Evolutionary conservation across 495 filamentous ascomycete genomes (phyloP).

Genomic region (Tuber umbilicatum): DNA sequence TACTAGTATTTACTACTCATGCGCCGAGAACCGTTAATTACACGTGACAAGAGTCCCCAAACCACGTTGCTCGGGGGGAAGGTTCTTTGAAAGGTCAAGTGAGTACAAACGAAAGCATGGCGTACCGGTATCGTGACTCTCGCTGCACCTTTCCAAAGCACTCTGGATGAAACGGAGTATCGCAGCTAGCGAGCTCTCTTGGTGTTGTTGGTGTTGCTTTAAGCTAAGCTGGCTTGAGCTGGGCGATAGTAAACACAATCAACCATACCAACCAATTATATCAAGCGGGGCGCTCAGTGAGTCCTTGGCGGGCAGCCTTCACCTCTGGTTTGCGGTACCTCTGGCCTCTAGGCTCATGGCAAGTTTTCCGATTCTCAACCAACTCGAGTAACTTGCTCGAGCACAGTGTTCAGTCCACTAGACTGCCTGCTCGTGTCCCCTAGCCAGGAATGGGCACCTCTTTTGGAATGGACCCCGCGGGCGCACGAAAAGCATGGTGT

Average conservation of each 20-base stretch:
- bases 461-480: no score
- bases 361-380: no score
- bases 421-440: no score
- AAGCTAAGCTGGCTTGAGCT: background rate
- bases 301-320: no score
- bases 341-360: no score
- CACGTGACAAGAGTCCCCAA: background rate
- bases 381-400: no score
- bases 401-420: no score
- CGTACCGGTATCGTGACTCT: background rate
- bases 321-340: no score
- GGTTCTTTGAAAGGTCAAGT: background rate
- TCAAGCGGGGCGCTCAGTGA: background rate
- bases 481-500: no score
- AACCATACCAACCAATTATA: background rate
- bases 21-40: background rate
- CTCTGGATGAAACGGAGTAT: background rate
- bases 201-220: background rate
- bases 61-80: background rate
- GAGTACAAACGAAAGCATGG: background rate
- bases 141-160: background rate
- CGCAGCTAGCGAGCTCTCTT: no score
- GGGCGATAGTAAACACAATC: background rate
- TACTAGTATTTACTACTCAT: background rate
- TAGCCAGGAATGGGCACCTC: no score